phyloP scores from a whole-genome alignment of 805 yeast species.

The Metschnikowia shivogae region DNA sequence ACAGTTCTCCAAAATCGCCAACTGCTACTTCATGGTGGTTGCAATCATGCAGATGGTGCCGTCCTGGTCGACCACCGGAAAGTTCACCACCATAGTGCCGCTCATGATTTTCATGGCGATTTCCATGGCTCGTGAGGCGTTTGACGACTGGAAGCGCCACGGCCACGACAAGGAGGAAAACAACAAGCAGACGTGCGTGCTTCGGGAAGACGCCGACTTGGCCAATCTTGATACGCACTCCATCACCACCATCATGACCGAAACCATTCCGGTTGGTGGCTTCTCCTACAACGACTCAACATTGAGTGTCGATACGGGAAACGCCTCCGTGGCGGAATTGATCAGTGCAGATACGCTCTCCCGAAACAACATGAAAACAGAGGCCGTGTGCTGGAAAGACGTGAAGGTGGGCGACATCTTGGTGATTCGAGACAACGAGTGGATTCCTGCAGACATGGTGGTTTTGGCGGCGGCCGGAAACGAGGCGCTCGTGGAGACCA shows the following conservation, averaged over 20 bases:
- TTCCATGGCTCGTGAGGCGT: slow-evolving; percentile 89
- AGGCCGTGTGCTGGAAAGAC: slow-evolving; percentile 59
- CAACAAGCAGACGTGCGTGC: slow-evolving; percentile 34
- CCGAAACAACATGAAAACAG: slow-evolving; percentile 33
- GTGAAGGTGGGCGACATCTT: slow-evolving; percentile 86
- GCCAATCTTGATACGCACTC: slow-evolving; percentile 33
- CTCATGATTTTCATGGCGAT: slow-evolving; percentile 79
- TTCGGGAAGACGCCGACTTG: slow-evolving; percentile 30
- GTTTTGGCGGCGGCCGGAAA: slow-evolving; percentile 58
- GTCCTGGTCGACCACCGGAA: slow-evolving; percentile 95
- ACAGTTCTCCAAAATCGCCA: slow-evolving; percentile 91
- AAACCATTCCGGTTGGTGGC: slow-evolving; percentile 25
- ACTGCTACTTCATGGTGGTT: slow-evolving; percentile 81
- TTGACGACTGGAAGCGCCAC: slow-evolving; percentile 87
- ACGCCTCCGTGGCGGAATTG: slow-evolving; percentile 4
- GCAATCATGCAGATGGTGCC: slow-evolving; percentile 95
- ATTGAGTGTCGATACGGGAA: slow-evolving; percentile 1
- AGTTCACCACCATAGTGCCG: slow-evolving; percentile 90
- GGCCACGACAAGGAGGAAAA: slow-evolving; percentile 83
- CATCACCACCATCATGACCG: slow-evolving; percentile 36
- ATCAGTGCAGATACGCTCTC: slow-evolving; percentile 9
- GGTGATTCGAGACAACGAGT: slow-evolving; percentile 70
- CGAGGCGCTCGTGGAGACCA: slow-evolving; percentile 83
- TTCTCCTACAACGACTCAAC: background rate
- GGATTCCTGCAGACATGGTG: slow-evolving; percentile 91